These are phyloP conservation scores for Ceratocystis lukuohia DNA, from an alignment of 2,329 filamentous ascomycete genomes.

Conservation along the genomic window DNA sequence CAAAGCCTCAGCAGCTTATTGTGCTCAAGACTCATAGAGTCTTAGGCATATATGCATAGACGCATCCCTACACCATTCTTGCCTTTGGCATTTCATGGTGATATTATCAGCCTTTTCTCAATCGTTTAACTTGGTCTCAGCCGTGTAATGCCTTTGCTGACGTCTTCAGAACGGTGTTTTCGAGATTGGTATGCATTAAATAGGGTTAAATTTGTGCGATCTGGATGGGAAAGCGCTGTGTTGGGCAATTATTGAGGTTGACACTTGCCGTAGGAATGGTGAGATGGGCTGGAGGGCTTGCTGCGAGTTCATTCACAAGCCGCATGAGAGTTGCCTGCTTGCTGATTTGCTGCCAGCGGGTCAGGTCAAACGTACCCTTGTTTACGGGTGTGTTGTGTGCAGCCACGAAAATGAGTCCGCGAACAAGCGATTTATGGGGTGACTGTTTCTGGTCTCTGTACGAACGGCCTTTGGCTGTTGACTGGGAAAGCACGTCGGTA, in stretches of 20 bases:
- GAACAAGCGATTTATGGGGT: not conserved
- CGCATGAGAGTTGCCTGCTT: conserved; percentile 12
- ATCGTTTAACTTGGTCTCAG: too few relatives aligned
- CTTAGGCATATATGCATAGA: too few relatives aligned
- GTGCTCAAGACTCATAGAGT: too few relatives aligned
- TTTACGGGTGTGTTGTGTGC: conserved; percentile 7
- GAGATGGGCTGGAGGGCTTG: not conserved
- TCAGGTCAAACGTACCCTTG: conserved; percentile 10
- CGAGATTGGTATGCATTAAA: too few relatives aligned
- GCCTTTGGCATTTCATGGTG: too few relatives aligned
- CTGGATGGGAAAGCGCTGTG: not conserved
- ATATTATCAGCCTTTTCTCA: too few relatives aligned
- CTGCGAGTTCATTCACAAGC: conserved; percentile 5
- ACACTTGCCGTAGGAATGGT: not conserved
- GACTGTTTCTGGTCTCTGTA: not conserved
- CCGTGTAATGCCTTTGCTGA: too few relatives aligned
- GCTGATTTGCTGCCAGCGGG: conserved; percentile 12
- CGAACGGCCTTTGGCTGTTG: not conserved
- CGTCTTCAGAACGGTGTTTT: too few relatives aligned
- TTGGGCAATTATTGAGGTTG: not conserved
- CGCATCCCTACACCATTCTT: too few relatives aligned
- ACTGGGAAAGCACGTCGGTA: not conserved
- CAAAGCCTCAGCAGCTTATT: too few relatives aligned
- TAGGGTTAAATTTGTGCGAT: too few relatives aligned
- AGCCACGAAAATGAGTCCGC: conserved; percentile 12